Evolutionary conservation across 2,329 filamentous ascomycete genomes (phyloP), one percentile per base, ranked within the genome.

Genomic region (Penicillium sp.): DNA sequence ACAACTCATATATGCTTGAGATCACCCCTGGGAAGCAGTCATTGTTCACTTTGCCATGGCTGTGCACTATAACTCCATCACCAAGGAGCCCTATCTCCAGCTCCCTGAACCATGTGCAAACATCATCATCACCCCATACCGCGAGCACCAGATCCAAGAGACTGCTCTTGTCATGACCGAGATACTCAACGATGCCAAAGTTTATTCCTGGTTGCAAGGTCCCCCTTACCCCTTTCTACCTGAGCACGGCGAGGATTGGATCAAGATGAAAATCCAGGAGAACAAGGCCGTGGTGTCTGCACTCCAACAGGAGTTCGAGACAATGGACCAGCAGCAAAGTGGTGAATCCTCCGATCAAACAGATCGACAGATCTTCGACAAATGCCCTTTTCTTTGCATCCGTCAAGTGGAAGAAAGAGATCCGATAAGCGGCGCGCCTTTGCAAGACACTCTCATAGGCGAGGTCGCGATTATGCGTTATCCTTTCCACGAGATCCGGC

Each of bases 81-180:
- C 58, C 3, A 50, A 48, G n/a, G 66, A 67, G 49, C 62, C 62
- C 9, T 67, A 66, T 48, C 56, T 69, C 14, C 61, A 58, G n/a
- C 61, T 69, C 14, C 58, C 58, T 4, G 49, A 55, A 5, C 65
- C 66, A 13, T 57, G 56, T 16, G 46, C 56, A 9, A 58, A 66
- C 29, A 65, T 68, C 38, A 67, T 68, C 48, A 56, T 69, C 50
- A 68, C 66, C 11, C 62, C 63, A 29, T 58, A 64, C 21, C 63
- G 65, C 5, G 46, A 46, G 16, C 38, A 52, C 49, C 45, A 41
- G 32, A 22, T 49, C n/a, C 55, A 66, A 34, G 50, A 64, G 22
- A 38, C 49, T 3, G 24, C 48, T n/a, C 11, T 55, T 22, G 53
- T 9, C 2, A 43, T 57, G 42, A 31, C 48, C 5, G 21, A 39